These are phyloP conservation scores for Casaregolazyma suthepensis DNA, from an alignment of 1,139 yeast species.

Conservation along the genomic window DNA sequence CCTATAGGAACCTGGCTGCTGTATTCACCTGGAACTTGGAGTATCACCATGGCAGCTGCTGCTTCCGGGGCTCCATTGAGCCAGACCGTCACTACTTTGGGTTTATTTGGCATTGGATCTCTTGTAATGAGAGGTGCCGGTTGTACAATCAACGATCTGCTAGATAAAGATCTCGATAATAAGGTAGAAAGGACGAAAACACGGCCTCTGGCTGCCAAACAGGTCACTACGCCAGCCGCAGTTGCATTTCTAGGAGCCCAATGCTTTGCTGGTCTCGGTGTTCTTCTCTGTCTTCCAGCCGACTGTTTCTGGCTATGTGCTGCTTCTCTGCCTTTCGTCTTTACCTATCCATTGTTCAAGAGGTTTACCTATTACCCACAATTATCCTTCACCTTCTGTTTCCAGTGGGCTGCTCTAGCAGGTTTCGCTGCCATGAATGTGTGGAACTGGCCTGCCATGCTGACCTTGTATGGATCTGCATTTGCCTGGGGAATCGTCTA, in stretches of 20 bases:
- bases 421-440: constrained; percentile 97
- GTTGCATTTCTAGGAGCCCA: constrained; percentile 68
- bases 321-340: constrained; percentile 69
- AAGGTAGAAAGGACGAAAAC: constrained; percentile 83
- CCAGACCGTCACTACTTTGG: constrained; percentile 51
- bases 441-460: constrained; percentile 62
- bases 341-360: constrained; percentile 87
- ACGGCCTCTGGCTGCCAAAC: constrained; percentile 86
- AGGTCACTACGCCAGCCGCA: constrained; percentile 70
- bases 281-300: constrained; percentile 65
- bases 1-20: constrained; percentile 90
- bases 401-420: constrained; percentile 90
- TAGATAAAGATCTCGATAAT: constrained; percentile 75
- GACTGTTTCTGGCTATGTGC: constrained; percentile 84
- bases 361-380: constrained; percentile 95
- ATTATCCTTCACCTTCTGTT: constrained; percentile 70
- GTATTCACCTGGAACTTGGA: constrained; percentile 75
- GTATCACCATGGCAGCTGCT: constrained; percentile 80
- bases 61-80: constrained; percentile 61
- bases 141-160: constrained; percentile 86
- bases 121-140: constrained; percentile 97
- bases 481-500: constrained; percentile 93
- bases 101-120: constrained; percentile 75
- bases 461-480: constrained; percentile 69
- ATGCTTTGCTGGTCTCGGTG: constrained; percentile 67